Evolutionary conservation across 345 rosid species (phyloP).

Genomic region (Acer yangbiense): DNA sequence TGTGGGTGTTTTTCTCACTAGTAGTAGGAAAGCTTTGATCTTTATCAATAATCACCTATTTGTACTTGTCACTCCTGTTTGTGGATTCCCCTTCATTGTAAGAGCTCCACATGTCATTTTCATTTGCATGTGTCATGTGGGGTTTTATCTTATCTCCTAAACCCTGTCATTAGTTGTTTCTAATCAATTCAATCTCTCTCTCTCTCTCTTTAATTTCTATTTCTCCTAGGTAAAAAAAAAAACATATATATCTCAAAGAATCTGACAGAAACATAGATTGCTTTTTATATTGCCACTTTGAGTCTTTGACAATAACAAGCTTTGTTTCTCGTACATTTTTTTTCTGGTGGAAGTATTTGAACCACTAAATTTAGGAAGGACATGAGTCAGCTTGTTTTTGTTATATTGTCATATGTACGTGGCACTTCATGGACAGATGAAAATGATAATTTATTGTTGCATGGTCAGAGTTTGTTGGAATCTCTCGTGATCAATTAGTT

Average conservation of each 20-base stretch:
- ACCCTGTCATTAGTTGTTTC: too few species aligned
- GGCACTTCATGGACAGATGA: neutral
- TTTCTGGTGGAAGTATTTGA: too few species aligned
- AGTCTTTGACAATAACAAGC: too few species aligned
- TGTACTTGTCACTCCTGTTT: constrained; percentile 22
- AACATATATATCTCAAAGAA: too few species aligned
- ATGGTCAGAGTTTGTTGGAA: neutral
- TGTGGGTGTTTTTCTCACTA: constrained; percentile 8
- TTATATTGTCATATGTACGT: neutral
- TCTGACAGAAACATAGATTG: too few species aligned
- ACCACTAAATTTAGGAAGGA: too few species aligned
- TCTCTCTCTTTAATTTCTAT: neutral
- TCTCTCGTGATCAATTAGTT: too few species aligned
- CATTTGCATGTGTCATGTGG: constrained; percentile 7
- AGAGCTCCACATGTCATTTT: constrained; percentile 21
- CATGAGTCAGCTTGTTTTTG: too few species aligned
- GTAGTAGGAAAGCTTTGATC: constrained; percentile 12
- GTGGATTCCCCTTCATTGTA: constrained; percentile 18
- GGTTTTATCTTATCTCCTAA: constrained; percentile 4
- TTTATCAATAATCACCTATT: constrained; percentile 1
- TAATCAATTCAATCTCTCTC: too few species aligned
- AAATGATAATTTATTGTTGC: neutral
- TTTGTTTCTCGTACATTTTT: too few species aligned
- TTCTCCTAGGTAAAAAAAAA: neutral
- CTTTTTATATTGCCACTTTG: too few species aligned